Base-by-base conservation (phyloP, 305 asterid species). In the Fraxinus ornus region DNA sequence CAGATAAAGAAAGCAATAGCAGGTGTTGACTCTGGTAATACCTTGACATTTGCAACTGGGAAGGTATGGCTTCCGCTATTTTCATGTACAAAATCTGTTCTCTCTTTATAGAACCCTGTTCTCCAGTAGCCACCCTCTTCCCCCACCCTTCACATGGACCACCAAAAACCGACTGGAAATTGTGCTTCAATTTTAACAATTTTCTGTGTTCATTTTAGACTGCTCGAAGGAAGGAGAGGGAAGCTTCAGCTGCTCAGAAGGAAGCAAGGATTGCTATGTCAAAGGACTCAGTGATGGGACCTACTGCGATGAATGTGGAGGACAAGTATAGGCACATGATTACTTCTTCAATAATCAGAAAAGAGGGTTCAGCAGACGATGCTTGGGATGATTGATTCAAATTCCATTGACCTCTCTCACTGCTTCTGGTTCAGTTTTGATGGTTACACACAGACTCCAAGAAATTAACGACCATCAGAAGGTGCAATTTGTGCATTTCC, bases 311-410 rank as follows among this genome's bases (percentile, higher is more conserved):
- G 77, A 94, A 86, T 4, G 94, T 94, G 66, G 98, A 94, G 84
- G 97, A 94, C 86, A 94, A 89, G 83, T 93, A 93, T 47, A 79
- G 92, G 86, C 91, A 93, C 91, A 92, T 94, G 98, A 88, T 94
- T 28, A 84, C 87, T 84, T 91, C 97, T 12, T 82, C 92, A 19
- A 81, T 33, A 80, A 86, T 57, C 80, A 90, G 81, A 88, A 90
- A 87, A 77, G 96, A 93, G 87, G 98, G 97, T 47, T 82, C 94
- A 30, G 97, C 97, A n/a, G 98, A 94, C 75, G 94, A 86, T 80
- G 98, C 98, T 74, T 94, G 97, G 97, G 97, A 93, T 82, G 97
- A 93, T 85, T 94, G 85, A 92, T 77, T 66, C 33, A 28, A 6
- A 26, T 37, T 21, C 71, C n/a, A 3, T n/a, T n/a, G 10, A 64